Percentiles rank a stretch among this genome's conserved stretches.
These are phyloP conservation scores for Nicotiana rustica DNA, from an alignment of 305 asterid species.

Conservation along the genomic window DNA sequence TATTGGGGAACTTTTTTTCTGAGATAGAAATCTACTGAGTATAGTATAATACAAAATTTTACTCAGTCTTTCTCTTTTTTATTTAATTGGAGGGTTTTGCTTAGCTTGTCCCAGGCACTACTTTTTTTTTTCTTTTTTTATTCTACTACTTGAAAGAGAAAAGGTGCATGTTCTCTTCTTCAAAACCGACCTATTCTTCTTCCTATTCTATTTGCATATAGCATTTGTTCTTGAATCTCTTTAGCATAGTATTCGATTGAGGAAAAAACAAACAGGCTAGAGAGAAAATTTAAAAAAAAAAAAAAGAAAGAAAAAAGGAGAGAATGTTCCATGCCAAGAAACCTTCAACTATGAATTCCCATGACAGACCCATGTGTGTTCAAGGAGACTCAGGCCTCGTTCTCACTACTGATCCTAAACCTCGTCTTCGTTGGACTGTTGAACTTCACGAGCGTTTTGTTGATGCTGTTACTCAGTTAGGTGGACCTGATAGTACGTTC, in stretches of 20 bases:
- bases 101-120: constrained; percentile 30
- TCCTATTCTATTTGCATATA: constrained; percentile 39
- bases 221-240: constrained; percentile 92
- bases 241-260: constrained; percentile 33
- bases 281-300: constrained; percentile 37
- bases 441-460: constrained; percentile 98
- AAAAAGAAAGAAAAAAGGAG: constrained; percentile 15
- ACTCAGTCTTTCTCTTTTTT: constrained; percentile 26
- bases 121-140: background rate
- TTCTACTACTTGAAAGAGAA: constrained; percentile 42
- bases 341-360: constrained; percentile 75
- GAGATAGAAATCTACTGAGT: background rate
- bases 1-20: background rate
- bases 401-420: constrained; percentile 97
- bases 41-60: background rate
- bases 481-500: constrained; percentile 88
- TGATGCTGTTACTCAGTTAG: constrained; percentile 97
- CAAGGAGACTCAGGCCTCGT: constrained; percentile 99
- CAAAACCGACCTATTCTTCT: constrained; percentile 56
- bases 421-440: constrained; percentile 97
- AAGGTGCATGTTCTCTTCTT: constrained; percentile 43
- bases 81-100: constrained; percentile 29
- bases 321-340: constrained; percentile 88
- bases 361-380: constrained; percentile 76
- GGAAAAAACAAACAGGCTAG: constrained; percentile 31